Conservation (phyloP, 148 eudicot species). For the Camellia sinensis region DNA sequence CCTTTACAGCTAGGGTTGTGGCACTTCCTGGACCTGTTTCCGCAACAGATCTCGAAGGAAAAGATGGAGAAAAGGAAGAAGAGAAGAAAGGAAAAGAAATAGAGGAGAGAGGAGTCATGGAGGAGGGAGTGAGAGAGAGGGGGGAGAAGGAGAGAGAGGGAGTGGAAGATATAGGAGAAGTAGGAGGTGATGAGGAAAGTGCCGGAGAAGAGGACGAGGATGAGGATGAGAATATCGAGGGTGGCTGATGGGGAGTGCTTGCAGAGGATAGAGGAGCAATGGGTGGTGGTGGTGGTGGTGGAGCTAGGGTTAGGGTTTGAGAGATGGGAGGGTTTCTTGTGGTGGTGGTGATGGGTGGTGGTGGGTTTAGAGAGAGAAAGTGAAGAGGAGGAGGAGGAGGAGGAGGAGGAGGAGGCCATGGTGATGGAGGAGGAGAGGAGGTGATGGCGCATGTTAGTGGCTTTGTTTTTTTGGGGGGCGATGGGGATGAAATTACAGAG, state of each 20-base stretch:
- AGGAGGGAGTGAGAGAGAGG: conserved; percentile 21
- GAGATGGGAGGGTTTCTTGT: conserved; percentile 12
- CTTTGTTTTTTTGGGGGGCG: not conserved
- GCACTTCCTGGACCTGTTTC: conserved; percentile 47
- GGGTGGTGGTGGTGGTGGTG: conserved; percentile 8
- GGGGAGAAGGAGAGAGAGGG: conserved; percentile 70
- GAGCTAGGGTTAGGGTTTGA: conserved; percentile 26
- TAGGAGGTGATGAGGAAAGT: conserved; percentile 71
- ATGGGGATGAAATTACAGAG: not conserved
- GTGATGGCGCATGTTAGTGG: conserved; percentile 33
- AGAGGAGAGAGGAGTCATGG: conserved; percentile 22
- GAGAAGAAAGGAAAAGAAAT: conserved; percentile 19
- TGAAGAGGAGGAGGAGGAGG: conserved; percentile 14
- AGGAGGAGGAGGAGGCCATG: conserved; percentile 20
- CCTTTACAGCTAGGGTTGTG: conserved; percentile 59
- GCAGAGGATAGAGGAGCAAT: conserved; percentile 28
- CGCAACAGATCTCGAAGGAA: conserved; percentile 39
- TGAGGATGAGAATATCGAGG: conserved; percentile 75
- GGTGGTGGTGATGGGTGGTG: not conserved
- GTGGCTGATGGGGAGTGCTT: conserved; percentile 63
- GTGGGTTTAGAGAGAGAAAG: conserved; percentile 18
- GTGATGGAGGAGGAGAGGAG: conserved; percentile 16
- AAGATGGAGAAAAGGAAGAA: conserved; percentile 16
- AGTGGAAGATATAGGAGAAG: conserved; percentile 65
- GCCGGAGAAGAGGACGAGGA: conserved; percentile 71